Base-by-base conservation (phyloP, 1,284 basidiomycete genomes). In the Sporisorium reilianum region DNA sequence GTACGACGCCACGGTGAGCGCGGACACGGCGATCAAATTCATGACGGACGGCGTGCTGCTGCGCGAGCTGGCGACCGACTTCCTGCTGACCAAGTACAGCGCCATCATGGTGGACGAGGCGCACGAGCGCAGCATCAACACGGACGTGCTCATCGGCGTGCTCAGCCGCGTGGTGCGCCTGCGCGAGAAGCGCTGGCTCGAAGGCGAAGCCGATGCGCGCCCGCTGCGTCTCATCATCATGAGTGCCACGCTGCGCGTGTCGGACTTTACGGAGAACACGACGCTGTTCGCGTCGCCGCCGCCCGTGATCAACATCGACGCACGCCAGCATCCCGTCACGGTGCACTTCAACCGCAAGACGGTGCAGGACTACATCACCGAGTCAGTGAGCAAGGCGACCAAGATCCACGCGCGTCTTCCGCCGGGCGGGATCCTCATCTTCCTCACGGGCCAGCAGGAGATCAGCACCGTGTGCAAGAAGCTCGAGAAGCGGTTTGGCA, bases 21-120 rank as follows among this genome's bases (percentile, higher is more conserved):
- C 93, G 0, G 88, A 90, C 25, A 99, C 97, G 0, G 90, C 90
- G 8, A 94, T 99, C 87, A 98, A 99, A 86, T 99, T 99, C 88
- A 99, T 99, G 96, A 99, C 97, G 2, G 97, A 99, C 81, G 97
- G 97, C 87, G 94, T 99, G 16, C 87, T 99, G 25, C 87, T 99
- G 12, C 91, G 97, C 62, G 97, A 99, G 85, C 88, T 99, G 23
- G 91, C 94, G 0, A 90, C 89, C 16, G 96, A 99, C 83, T 96
- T 99, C 83, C 85, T 97, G 32, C 88, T 99, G 18, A 90, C 87
- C 55, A 93, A 91, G 83, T 99, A 99, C 85, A 95, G 93, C 25
- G 92, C 75, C 23, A 74, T 97, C 34, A 90, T 99, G 73, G 92
- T 99, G 64, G 97, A 99, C 79, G 97, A 99, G 86, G 97, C 97